Evolutionary conservation across 129 eudicot species (phyloP).

Genomic region (Flaveria linearis): DNA sequence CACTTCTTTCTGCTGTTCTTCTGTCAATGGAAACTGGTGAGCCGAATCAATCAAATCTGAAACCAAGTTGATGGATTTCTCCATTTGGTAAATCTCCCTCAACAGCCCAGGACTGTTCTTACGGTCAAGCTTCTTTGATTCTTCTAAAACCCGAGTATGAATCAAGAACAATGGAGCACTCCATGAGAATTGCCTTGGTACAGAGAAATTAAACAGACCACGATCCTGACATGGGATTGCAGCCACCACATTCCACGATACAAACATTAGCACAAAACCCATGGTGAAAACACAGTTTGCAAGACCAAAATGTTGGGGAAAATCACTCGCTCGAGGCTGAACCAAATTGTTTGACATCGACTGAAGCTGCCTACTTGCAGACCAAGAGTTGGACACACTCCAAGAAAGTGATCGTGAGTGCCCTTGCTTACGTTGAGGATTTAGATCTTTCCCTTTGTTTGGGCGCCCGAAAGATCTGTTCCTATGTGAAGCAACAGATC

Average conservation of each 20-base stretch:
- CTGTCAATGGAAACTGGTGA: constrained; percentile 60
- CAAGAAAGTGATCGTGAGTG: constrained; percentile 79
- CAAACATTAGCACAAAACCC: constrained; percentile 72
- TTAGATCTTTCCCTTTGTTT: constrained; percentile 52
- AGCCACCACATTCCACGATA: constrained; percentile 78
- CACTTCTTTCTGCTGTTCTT: constrained; percentile 68
- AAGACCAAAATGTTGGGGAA: constrained; percentile 47
- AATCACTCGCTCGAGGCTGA: constrained; percentile 60
- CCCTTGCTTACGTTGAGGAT: constrained; percentile 46
- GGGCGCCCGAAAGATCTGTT: constrained; percentile 79
- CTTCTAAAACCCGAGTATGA: constrained; percentile 66
- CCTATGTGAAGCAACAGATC: constrained; percentile 55
- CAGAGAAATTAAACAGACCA: constrained; percentile 51
- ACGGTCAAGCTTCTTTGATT: constrained; percentile 63
- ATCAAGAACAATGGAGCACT: constrained; percentile 48
- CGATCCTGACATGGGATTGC: constrained; percentile 93
- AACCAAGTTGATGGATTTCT: constrained; percentile 52
- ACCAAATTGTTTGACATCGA: constrained; percentile 53
- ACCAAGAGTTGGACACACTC: constrained; percentile 92
- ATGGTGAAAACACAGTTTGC: constrained; percentile 62
- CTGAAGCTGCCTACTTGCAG: constrained; percentile 85
- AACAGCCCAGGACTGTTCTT: constrained; percentile 60
- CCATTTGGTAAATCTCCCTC: constrained; percentile 64
- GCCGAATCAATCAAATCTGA: constrained; percentile 72
- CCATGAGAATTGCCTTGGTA: constrained; percentile 71